Conservation (phyloP, 2,329 filamentous ascomycete genomes). For the Neonectria neomacrospora region DNA sequence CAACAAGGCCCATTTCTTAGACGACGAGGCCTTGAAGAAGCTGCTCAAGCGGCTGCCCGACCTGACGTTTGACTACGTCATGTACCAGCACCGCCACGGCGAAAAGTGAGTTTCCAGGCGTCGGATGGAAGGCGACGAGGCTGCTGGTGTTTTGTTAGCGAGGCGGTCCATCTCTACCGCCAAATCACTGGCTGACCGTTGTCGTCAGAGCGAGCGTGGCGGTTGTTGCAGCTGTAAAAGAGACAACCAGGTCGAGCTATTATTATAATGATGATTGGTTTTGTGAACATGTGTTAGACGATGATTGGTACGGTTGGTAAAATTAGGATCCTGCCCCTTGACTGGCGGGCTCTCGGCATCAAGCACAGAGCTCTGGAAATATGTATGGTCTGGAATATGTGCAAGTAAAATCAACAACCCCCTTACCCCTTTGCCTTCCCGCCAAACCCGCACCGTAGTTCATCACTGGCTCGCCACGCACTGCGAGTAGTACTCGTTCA, state of each 20-base stretch:
- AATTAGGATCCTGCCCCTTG: conserved; percentile 27
- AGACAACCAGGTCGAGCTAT: not conserved
- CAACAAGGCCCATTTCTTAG: conserved; percentile 9
- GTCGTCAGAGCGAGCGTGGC: not conserved
- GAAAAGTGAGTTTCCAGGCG: conserved; percentile 4
- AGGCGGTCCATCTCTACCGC: not conserved
- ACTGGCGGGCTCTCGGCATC: conserved; percentile 26
- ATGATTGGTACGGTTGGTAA: not conserved
- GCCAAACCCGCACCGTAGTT: not conserved
- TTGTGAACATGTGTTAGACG: not conserved
- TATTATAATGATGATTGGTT: not conserved
- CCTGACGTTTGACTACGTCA: conserved; percentile 16
- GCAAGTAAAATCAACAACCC: conserved; percentile 25
- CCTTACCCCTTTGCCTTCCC: not conserved
- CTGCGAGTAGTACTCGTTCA: conserved; percentile 39
- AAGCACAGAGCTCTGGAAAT: conserved; percentile 27
- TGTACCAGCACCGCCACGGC: conserved; percentile 10
- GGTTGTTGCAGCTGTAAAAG: not conserved
- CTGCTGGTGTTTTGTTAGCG: not conserved
- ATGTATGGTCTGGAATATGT: conserved; percentile 30
- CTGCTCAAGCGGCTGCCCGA: conserved; percentile 20
- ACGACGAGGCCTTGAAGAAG: conserved; percentile 21
- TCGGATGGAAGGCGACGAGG: not conserved
- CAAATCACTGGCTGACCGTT: not conserved
- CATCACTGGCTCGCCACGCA: conserved; percentile 27